A percentile compares a stretch with the other conserved stretches of the same genome.
Evolutionary conservation across 1,284 basidiomycete species (phyloP).

Genomic region (Ceratobasidium papillatum): DNA sequence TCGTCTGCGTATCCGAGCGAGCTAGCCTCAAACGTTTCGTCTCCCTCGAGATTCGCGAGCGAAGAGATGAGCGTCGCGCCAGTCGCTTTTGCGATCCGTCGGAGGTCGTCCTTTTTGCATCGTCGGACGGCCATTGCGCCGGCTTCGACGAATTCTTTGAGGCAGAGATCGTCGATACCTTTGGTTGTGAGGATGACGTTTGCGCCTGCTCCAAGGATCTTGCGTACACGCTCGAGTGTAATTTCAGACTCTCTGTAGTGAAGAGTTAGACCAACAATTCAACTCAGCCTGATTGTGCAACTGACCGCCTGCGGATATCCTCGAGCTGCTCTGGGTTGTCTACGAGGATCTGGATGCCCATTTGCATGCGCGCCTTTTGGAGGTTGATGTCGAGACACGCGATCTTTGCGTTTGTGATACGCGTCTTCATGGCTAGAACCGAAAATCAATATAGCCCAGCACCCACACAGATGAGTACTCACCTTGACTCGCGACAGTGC

Average conservation of each 20-base stretch:
- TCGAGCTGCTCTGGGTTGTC: slow-evolving; percentile 98
- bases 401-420: slow-evolving; percentile 93
- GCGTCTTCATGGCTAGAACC: slow-evolving; percentile 92
- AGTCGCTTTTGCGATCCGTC: slow-evolving; percentile 96
- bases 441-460: slow-evolving; percentile 1
- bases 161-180: slow-evolving; percentile 97
- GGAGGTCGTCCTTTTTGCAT: slow-evolving; percentile 97
- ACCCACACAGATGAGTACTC: too few relatives aligned
- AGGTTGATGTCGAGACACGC: slow-evolving; percentile 99
- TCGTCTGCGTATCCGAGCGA: slow-evolving; percentile 93
- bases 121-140: slow-evolving; percentile 98
- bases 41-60: slow-evolving; percentile 96
- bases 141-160: slow-evolving; percentile 99
- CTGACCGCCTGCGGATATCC: slow-evolving; percentile 90
- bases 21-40: slow-evolving; percentile 95
- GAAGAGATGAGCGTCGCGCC: slow-evolving; percentile 94
- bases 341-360: slow-evolving; percentile 97
- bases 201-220: slow-evolving; percentile 95
- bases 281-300: slow-evolving; percentile 21
- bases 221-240: slow-evolving; percentile 93
- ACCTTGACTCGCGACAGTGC: slow-evolving; percentile 99
- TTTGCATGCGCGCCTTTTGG: slow-evolving; percentile 96
- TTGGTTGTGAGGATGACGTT: slow-evolving; percentile 99
- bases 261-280: background rate
- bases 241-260: slow-evolving; percentile 88